Evolutionary conservation across 768 basidiomycete species (phyloP), one percentile per base, ranked within the genome.

Genomic region (Mycena leptocephala): DNA sequence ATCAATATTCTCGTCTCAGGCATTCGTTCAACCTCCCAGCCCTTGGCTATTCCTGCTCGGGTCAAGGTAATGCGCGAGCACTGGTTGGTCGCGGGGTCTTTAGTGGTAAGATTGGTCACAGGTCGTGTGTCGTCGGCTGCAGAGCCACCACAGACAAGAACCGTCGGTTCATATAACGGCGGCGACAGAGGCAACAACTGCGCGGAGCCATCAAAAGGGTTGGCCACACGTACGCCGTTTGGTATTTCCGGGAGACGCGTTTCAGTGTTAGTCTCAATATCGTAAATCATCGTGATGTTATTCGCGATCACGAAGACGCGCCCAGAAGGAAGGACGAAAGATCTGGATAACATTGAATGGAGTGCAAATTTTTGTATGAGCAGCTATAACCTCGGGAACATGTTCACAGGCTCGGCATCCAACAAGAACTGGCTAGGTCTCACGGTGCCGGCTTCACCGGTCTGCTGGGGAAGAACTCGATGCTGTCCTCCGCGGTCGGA

Each of bases 231-330:
- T 9, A 91, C 88, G 51, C 87, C 90, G 69, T 92, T 91, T 14
- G 91, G 91, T 69, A 92, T 83, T 35, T 75, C 83, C 14, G 91
- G 91, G 22, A 91, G 87, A 24, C 86, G 84, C 16, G 82, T 85
- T 79, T 92, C 91, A 6, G 80, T 84, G 76, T 91, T 86, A 22
- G 81, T 78, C 75, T 86, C 71, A 37, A 77, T 61, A n/a, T 77
- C 72, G 55, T 77, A 77, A 11, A 77, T 46, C 76, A 70, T 74
- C 77, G 89, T 88, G 88, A 80, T 91, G 84, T 84, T 87, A 78
- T 92, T 91, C 2, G 92, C 91, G 13, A 90, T 90, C 58, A 92
- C 82, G 82, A 92, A 92, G 3, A 92, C 81, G 51, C 80, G 85
- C 18, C 88, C 89, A 66, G 90, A 88, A 5, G 91, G 90, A 9